Evolutionary conservation across 371 early-diverging fungal species (phyloP).

Genomic region (Coemansia sp.): DNA sequence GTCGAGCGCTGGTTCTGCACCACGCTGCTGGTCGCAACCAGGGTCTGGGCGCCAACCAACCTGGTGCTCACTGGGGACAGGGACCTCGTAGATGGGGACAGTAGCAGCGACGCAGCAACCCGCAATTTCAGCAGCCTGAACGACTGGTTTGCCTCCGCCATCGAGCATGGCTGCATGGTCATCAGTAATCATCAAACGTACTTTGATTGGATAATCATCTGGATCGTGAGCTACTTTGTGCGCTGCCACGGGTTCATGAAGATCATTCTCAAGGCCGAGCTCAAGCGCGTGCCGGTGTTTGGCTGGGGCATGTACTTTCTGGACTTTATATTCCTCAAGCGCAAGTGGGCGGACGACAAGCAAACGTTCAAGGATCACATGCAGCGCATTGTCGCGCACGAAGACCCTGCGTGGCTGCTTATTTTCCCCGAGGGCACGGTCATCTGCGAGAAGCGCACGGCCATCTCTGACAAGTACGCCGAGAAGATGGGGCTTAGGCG

Average conservation of each 20-base stretch:
- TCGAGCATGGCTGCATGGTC: conserved; percentile 51
- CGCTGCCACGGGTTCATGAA: conserved; percentile 75
- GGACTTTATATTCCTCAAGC: conserved; percentile 82
- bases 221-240: conserved; percentile 67
- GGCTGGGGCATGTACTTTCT: conserved; percentile 90
- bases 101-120: conserved; percentile 28
- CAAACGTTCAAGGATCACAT: conserved; percentile 54
- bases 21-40: conserved; percentile 49
- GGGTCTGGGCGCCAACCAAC: conserved; percentile 51
- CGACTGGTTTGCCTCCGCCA: conserved; percentile 40
- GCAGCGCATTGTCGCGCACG: conserved; percentile 38
- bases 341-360: conserved; percentile 77
- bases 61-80: conserved; percentile 54
- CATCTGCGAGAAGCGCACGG: conserved; percentile 48
- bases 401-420: conserved; percentile 77
- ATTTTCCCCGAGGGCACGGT: conserved; percentile 93
- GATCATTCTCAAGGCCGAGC: conserved; percentile 78
- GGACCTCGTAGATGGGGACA: conserved; percentile 15
- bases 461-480: conserved; percentile 46
- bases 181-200: conserved; percentile 88
- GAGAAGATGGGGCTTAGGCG: conserved; percentile 37
- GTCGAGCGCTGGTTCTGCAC: conserved; percentile 55
- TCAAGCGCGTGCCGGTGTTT: conserved; percentile 77
- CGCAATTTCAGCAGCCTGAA: conserved; percentile 2
- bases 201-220: conserved; percentile 90